Conservation (phyloP, 371 early-diverging fungal genomes). For the Haplosporangium sp. region DNA sequence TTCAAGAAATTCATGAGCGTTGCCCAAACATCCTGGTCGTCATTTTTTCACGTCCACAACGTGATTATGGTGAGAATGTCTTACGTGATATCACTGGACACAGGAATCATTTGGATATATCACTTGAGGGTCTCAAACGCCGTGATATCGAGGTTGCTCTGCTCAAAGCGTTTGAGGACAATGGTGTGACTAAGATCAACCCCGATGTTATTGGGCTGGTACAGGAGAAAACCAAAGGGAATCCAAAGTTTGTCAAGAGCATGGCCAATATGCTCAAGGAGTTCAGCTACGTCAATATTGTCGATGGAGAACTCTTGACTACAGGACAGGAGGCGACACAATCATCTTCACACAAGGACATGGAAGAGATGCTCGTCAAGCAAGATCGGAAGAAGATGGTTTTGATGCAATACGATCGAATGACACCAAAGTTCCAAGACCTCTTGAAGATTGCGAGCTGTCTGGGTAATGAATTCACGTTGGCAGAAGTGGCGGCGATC, state of each 20-base stretch:
- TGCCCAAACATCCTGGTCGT: constrained; percentile 61
- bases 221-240: constrained; percentile 68
- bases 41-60: constrained; percentile 64
- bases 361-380: constrained; percentile 61
- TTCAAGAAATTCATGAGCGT: constrained; percentile 63
- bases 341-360: neutral
- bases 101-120: constrained; percentile 58
- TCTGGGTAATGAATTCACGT: constrained; percentile 64
- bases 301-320: constrained; percentile 59
- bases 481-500: constrained; percentile 63
- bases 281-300: constrained; percentile 66
- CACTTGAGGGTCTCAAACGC: constrained; percentile 61
- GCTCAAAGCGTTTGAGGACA: constrained; percentile 58
- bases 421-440: constrained; percentile 64
- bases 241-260: constrained; percentile 70
- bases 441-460: constrained; percentile 70
- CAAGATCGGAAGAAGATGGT: constrained; percentile 68
- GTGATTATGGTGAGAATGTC: constrained; percentile 62
- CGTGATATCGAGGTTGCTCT: constrained; percentile 65
- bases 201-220: constrained; percentile 64
- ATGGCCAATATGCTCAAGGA: constrained; percentile 68
- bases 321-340: constrained; percentile 25
- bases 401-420: constrained; percentile 70
- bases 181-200: constrained; percentile 62
- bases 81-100: constrained; percentile 56